Evolutionary conservation across 179 eudicot genomes (phyloP).

Genomic region (Gypsophila paniculata): DNA sequence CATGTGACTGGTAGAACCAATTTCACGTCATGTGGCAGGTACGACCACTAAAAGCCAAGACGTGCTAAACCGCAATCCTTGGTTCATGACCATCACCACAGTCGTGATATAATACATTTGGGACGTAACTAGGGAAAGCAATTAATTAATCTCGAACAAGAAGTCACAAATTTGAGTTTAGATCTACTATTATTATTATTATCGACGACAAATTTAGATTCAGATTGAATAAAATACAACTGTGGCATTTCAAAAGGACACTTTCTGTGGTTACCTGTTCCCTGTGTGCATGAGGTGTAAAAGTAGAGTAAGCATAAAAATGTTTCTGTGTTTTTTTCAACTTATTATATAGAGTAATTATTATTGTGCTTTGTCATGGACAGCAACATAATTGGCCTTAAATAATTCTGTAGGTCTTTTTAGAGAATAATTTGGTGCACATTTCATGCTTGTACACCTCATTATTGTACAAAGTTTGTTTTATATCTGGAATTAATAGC

Average conservation of each 20-base stretch:
- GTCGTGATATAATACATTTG: no score
- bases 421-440: background rate
- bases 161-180: conserved; percentile 2
- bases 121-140: background rate
- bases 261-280: conserved; percentile 14
- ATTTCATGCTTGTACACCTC: background rate
- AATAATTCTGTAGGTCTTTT: background rate
- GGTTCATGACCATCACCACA: no score
- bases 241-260: conserved; percentile 1
- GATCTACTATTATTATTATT: conserved; percentile 19
- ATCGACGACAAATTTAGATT: conserved; percentile 16
- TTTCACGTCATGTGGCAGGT: no score
- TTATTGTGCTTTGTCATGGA: conserved; percentile 11
- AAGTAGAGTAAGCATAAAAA: conserved; percentile 10
- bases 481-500: no score
- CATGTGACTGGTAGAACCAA: no score
- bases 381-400: conserved; percentile 14
- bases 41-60: no score
- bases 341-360: background rate
- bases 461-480: conserved; percentile 11
- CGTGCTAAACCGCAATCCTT: no score
- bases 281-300: conserved; percentile 6
- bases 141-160: background rate
- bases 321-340: conserved; percentile 5
- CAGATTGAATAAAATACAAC: background rate